Percentiles rank a stretch among this genome's conserved stretches.
phyloP scores from a whole-genome alignment of 495 filamentous ascomycete genomes.

The Astrocystis sublimbata region DNA sequence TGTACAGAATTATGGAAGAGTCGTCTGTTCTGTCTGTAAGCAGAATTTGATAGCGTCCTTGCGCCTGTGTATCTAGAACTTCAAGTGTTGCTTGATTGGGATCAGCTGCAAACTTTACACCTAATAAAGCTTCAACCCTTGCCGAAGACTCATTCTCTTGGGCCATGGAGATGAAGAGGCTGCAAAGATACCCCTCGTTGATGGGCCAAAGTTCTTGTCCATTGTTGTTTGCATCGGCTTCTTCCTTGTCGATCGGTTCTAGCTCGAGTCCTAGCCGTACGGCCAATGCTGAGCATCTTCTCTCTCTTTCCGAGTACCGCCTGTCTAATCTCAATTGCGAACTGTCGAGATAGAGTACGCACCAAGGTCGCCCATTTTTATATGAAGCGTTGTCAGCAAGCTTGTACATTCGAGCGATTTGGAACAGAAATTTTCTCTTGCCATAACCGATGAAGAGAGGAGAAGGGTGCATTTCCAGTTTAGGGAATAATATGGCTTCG shows the following conservation, averaged over 20 bases:
- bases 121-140: too few species aligned
- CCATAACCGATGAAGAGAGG: background rate
- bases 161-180: conserved; percentile 2
- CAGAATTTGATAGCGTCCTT: conserved; percentile 1
- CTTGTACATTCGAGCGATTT: background rate
- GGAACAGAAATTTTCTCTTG: background rate
- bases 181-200: background rate
- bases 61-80: background rate
- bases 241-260: background rate
- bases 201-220: background rate
- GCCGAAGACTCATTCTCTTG: background rate
- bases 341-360: background rate
- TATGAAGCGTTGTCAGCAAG: background rate
- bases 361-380: background rate
- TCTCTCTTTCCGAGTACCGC: background rate
- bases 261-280: background rate
- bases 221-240: too few species aligned
- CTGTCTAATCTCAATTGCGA: background rate
- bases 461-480: background rate
- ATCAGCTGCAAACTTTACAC: background rate
- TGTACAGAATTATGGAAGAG: background rate
- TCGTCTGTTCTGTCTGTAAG: background rate
- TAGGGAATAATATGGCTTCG: too few species aligned
- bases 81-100: background rate
- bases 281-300: background rate